Evolutionary conservation across 495 filamentous ascomycete genomes (phyloP).

Genomic region (Talaromyces thailandensis): DNA sequence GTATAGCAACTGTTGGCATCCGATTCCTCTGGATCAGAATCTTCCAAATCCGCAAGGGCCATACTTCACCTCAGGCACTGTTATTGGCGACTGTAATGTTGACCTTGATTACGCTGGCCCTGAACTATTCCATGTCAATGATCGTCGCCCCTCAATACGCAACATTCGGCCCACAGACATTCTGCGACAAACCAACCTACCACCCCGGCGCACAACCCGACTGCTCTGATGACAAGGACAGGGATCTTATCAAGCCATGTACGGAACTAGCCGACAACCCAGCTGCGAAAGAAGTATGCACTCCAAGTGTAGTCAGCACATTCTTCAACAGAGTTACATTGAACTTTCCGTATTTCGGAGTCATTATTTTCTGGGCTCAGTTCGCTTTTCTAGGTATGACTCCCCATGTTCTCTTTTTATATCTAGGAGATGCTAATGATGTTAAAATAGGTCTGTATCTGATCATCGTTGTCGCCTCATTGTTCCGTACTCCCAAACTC

Average conservation of each 20-base stretch:
- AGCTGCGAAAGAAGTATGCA: slow-evolving; percentile 70
- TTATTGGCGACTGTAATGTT: slow-evolving; percentile 85
- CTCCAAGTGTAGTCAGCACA: slow-evolving; percentile 78
- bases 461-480: slow-evolving; percentile 60
- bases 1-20: slow-evolving; percentile 79
- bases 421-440: slow-evolving; percentile 11
- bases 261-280: slow-evolving; percentile 57
- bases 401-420: neutral
- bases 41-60: slow-evolving; percentile 80
- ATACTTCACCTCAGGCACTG: slow-evolving; percentile 88
- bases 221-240: slow-evolving; percentile 49
- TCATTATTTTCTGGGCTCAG: slow-evolving; percentile 88
- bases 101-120: slow-evolving; percentile 74
- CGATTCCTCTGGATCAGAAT: slow-evolving; percentile 90
- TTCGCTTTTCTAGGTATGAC: slow-evolving; percentile 71
- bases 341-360: slow-evolving; percentile 95
- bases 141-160: slow-evolving; percentile 89
- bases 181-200: slow-evolving; percentile 56
- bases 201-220: slow-evolving; percentile 58
- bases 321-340: slow-evolving; percentile 92
- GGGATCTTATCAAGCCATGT: slow-evolving; percentile 67
- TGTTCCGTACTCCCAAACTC: slow-evolving; percentile 72
- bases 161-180: slow-evolving; percentile 89
- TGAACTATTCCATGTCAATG: slow-evolving; percentile 89
- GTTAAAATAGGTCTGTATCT: slow-evolving; percentile 53